Evolutionary conservation across 805 yeast genomes (phyloP), one percentile per base, ranked within the genome.

Genomic region (Vanderwaltozyma tropicalis): DNA sequence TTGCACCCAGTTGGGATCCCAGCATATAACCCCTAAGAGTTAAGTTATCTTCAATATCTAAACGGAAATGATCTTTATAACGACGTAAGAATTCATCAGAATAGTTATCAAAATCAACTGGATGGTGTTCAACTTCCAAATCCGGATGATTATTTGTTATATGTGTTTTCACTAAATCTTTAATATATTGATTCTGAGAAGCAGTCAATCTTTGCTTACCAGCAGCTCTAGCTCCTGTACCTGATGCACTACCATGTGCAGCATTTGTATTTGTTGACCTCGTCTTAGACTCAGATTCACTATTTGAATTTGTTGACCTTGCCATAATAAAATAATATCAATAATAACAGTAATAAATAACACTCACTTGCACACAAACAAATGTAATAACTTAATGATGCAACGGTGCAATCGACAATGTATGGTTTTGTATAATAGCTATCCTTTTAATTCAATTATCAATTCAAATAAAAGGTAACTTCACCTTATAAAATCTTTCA

Each of bases 121-220:
- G 81, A 39, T 76, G 73, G 1, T 64, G 58, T 9, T 61, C 59
- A 0, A 70, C 68, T 24, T 52, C 52, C 45, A 78, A 79, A 29
- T 71, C 63, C 1, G 88, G 88, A 3, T 87, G 88, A 49, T 82
- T 82, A 18, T 82, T 73, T 46, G 80, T 71, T 29, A 82, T 75
- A 55, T 82, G 85, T 42, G 74, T 75, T n/a, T 74, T 67, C 4
- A 79, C 62, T 32, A 70, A 72, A 44, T 78, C 81, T 41, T 77
- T 82, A 47, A 59, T 38, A 43, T 80, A 86, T 15, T 79, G 80
- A 31, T 80, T 85, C 30, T 75, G 78, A 2, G 76, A 71, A 3
- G 74, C 72, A 22, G 77, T 75, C 40, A 72, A 68, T 42, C 80
- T 67, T 12, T 55, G 59, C 40, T 53, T 52, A 14, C 43, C 52